Base-by-base conservation (phyloP, 108 stramenopile genomes). In the Seminavis robusta region DNA sequence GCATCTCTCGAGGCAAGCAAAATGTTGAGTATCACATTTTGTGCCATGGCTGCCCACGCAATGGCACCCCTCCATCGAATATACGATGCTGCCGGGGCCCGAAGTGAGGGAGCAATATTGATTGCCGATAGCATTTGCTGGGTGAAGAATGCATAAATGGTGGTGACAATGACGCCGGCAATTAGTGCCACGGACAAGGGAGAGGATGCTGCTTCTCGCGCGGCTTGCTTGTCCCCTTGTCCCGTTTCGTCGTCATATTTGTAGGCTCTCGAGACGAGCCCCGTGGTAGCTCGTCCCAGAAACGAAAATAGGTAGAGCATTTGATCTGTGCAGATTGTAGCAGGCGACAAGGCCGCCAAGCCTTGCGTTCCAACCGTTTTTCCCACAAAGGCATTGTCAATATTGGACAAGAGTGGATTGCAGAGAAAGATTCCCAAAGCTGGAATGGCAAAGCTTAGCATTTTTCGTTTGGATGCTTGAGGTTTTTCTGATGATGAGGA, bases 361-460 rank as follows among this genome's bases (percentile, higher is more conserved):
- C 84, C 88, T 17, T 42, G 41, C 9, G 81, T 67, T 9, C 89
- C 89, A 21, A 84, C 82, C 1, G 83, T 84, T 45, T 73, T 71
- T 28, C 89, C 89, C 10, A 90, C 83, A 57, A 90, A 86, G 11
- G 89, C 82, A 46, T 90, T 90, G 59, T 90, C 89, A 49, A 90
- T 90, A 52, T 90, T 90, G 29, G 83, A 84, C 6, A 90, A 58
- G 3, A 90, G 54, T 30, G 85, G 89, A 54, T 81, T 77, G 2
- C 80, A 64, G 3, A 90, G 59, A 52, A 67, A 90, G 8, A 90
- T 90, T 10, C 89, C 89, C 10, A 90, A 60, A 0, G 89, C 89
- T 1, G 89, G 89, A 8, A 86, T 23, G 1, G 83, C 84, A 67
- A 90, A 90, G 28, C 68, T 69, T 23, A 90, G 50, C 89, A 90